Evolutionary conservation across 1,139 yeast species (phyloP), one percentile per base, ranked within the genome.

Genomic region (Candida labiduridarum): DNA sequence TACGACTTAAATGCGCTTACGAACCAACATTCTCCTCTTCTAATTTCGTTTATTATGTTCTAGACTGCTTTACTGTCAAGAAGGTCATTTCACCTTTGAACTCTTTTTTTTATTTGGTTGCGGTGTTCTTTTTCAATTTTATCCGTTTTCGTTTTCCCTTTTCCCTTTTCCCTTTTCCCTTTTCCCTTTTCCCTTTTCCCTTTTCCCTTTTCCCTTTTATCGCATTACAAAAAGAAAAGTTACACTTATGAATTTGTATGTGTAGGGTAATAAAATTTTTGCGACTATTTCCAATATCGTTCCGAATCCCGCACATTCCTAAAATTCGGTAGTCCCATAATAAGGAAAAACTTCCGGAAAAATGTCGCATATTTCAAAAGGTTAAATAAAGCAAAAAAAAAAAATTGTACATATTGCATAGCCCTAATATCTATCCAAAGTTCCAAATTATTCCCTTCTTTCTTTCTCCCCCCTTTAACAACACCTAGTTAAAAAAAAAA

Each of bases 351-450:
- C 36, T 14, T 34, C 7, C 15, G 16, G n/a, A 22, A 25, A 38
- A 38, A 38, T 38, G 41, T 38, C 41, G 41, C 30, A 38, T 38
- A 22, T n/a, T 15, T 18, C 39, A 35, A 18, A 35, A 35, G 6
- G 7, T 11, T 7, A 7, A 22, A 4, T 4, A 22, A 22, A 22
- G n/a, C 8, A 33, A 31, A 31, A 31, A 12, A 3, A 15, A 33
- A 34, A 14, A 5, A 1, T 18, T 10, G n/a, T 16, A 4, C 18
- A 35, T 19, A 19, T 18, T 19, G 16, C 41, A 38, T 38, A 38
- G 41, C 41, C 41, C 41, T 38, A 38, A 38, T 38, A 19, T 25
- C 2, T 25, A 25, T 9, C 29, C 10, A 25, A 25, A 8, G 29
- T 25, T 9, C 10, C 29, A 7, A 25, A 25, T 8, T 25, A 8